Evolutionary conservation across 2,329 filamentous ascomycete species (phyloP).

Genomic region (Colletotrichum tropicicola): DNA sequence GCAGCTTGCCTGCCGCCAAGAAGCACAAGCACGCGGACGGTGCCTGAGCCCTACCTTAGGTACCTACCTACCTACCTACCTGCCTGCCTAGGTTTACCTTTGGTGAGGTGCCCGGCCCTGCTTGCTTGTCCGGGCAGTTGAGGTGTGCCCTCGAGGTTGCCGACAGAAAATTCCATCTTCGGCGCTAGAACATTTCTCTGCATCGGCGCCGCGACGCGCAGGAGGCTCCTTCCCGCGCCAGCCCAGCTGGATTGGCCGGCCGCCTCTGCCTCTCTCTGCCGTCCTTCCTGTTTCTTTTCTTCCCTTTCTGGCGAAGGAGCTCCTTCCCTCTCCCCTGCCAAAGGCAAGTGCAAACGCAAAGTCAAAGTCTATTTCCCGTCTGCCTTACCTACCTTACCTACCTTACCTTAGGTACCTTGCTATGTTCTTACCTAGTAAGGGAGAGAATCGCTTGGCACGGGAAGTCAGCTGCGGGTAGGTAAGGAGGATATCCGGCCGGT

Average conservation of each 20-base stretch:
- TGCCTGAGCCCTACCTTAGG: neutral
- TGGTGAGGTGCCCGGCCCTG: too few relatives aligned
- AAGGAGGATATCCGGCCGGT: neutral
- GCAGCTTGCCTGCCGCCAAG: neutral
- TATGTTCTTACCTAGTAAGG: too few relatives aligned
- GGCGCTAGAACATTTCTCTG: constrained; percentile 27
- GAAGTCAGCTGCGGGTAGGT: neutral
- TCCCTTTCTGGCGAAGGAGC: too few relatives aligned
- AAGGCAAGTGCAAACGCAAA: neutral
- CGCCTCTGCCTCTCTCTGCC: too few relatives aligned
- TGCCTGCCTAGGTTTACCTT: too few relatives aligned
- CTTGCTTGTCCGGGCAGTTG: neutral
- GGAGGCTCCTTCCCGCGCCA: too few relatives aligned
- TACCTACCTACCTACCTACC: too few relatives aligned
- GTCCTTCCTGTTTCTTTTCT: neutral
- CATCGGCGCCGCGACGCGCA: too few relatives aligned
- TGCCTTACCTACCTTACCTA: neutral
- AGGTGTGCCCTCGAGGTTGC: neutral
- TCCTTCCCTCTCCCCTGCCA: too few relatives aligned
- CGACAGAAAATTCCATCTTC: constrained; percentile 23
- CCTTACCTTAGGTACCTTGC: neutral
- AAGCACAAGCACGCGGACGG: neutral
- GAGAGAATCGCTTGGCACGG: too few relatives aligned
- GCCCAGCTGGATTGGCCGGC: too few relatives aligned
- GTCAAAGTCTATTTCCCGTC: neutral